A percentile compares a stretch with the other conserved stretches of the same genome.
These are phyloP conservation scores for Akebia trifoliata DNA, from an alignment of 164 flowering plant genomes.

Conservation along the genomic window DNA sequence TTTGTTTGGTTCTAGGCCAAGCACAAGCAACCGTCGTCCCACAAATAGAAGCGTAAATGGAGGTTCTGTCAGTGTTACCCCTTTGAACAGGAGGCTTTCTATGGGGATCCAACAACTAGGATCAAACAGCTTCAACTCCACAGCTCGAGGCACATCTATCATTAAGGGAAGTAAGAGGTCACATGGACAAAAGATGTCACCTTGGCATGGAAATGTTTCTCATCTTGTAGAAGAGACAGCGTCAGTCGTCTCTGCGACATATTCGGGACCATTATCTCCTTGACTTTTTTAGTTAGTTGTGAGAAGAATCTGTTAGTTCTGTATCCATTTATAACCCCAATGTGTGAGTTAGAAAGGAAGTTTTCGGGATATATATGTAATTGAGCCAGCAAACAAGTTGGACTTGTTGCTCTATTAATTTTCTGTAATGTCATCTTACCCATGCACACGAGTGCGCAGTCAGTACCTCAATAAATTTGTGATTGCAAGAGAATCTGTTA, in stretches of 20 bases:
- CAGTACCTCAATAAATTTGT: too few species aligned
- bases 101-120: slow-evolving; percentile 43
- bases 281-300: slow-evolving; percentile 2
- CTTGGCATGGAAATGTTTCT: slow-evolving; percentile 25
- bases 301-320: too few species aligned
- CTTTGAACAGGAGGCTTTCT: slow-evolving; percentile 50
- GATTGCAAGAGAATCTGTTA: too few species aligned
- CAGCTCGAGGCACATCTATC: slow-evolving; percentile 39
- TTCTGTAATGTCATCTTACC: too few species aligned
- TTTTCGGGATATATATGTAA: too few species aligned
- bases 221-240: slow-evolving; percentile 55
- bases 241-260: slow-evolving; percentile 53
- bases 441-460: too few species aligned
- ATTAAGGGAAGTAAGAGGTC: slow-evolving; percentile 37
- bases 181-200: slow-evolving; percentile 21
- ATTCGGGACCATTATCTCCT: slow-evolving; percentile 23
- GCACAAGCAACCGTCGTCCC: slow-evolving; percentile 49
- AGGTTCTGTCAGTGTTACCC: slow-evolving; percentile 37
- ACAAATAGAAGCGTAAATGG: slow-evolving; percentile 49
- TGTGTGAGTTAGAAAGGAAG: too few species aligned
- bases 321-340: too few species aligned
- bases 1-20: slow-evolving; percentile 37
- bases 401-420: too few species aligned
- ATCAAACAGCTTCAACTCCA: slow-evolving; percentile 41
- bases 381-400: slow-evolving; percentile 6